Evolutionary conservation across 2,329 filamentous ascomycete genomes (phyloP), one percentile per base, ranked within the genome.

Genomic region (Shiraia bambusicola): DNA sequence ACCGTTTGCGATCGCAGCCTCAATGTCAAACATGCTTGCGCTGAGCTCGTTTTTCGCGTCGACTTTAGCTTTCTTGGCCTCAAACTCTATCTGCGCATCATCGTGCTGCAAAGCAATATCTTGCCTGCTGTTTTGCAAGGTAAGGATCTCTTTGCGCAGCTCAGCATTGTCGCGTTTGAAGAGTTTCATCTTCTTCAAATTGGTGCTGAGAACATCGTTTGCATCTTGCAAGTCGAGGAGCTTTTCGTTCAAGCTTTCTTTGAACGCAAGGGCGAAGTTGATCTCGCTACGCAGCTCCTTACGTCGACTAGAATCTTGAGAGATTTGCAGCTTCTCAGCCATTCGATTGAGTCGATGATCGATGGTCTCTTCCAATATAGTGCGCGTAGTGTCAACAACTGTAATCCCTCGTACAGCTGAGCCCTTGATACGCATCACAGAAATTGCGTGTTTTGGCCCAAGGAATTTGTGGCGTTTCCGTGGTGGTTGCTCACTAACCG

Each of bases 201-300:
- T 67, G 2, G 69, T 62, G 42, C 71, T 73, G 32, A 77, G 72
- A 38, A 74, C 72, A 44, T 79, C 74, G 3, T 78, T 69, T 15
- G 76, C 71, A 49, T 76, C 75, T 44, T 76, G 77, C 19, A 80
- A 60, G 30, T 76, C 72, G 32, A 79, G 70, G 2, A 80, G 59
- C 15, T 74, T 71, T 19, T 74, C 72, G 13, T 73, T 71, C 13
- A 80, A 60, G 35, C 75, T 73, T 7, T 69, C 61, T 11, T 71
- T 70, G 54, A 75, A 80, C 4, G 69, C 67, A 27, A 76, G 65
- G 1, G 78, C 69, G 4, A 74, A 70, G 38, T 73, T 74, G 45
- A 70, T 65, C 43, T 76, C 72, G 40, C 71, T 70, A 19, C 67
- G 70, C 42, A 71, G 65, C 34, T 69, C 65, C 15, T 69, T 61